Conservation (phyloP, 805 yeast species). For the Barnettozyma salicaria region DNA sequence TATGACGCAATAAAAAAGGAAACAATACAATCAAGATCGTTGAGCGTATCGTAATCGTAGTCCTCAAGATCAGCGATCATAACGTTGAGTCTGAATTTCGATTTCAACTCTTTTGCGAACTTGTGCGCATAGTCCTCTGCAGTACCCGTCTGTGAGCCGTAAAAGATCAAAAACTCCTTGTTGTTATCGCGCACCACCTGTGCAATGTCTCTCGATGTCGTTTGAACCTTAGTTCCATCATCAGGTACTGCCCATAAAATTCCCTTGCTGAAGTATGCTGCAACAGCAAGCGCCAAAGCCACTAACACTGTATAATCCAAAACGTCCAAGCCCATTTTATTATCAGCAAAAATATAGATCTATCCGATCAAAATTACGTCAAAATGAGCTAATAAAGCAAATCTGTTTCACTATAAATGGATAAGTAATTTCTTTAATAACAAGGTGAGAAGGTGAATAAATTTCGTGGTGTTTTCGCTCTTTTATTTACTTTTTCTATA, state of each 20-base stretch:
- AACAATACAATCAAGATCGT: constrained; percentile 54
- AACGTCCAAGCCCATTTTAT: constrained; percentile 55
- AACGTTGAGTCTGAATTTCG: constrained; percentile 74
- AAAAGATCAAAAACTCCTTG: constrained; percentile 76
- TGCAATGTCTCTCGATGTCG: constrained; percentile 50
- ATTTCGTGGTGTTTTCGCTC: no score
- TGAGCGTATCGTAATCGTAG: constrained; percentile 75
- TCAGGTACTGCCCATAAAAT: constrained; percentile 39
- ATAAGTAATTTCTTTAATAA: no score
- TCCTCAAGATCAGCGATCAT: constrained; percentile 87
- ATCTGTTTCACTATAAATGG: no score
- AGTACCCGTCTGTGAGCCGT: constrained; percentile 97
- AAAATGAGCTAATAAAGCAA: no score
- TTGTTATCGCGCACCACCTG: constrained; percentile 52
- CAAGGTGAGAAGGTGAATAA: no score
- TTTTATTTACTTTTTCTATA: no score
- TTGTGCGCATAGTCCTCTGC: constrained; percentile 95
- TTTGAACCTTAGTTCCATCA: constrained; percentile 28
- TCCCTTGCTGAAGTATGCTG: constrained; percentile 65
- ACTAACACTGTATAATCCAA: constrained; percentile 65
- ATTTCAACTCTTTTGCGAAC: constrained; percentile 79
- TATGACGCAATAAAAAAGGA: constrained; percentile 86
- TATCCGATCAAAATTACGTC: no score
- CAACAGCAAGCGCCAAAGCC: constrained; percentile 58
- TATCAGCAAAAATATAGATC: neutral